Evolutionary conservation across 2,329 filamentous ascomycete genomes (phyloP), one percentile per base, ranked within the genome.

Genomic region (Mycocentrospora acerina): DNA sequence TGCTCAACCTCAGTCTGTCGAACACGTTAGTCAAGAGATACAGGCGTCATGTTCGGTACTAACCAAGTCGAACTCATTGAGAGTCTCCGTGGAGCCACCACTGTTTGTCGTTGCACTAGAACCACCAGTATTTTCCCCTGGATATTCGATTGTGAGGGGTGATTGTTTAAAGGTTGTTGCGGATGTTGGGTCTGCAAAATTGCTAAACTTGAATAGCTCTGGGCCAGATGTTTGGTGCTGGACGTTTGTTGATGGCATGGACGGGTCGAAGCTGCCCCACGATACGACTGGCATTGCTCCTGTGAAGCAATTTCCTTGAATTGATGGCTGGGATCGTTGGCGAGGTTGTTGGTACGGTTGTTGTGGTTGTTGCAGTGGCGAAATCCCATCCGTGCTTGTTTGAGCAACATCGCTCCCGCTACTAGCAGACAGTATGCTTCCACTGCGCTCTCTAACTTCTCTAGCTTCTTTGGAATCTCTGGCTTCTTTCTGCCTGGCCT

Each of bases 1-100:
- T 64, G 62, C 37, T 75, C 70, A 59, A 70, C 73, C 53, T 75
- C 71, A 35, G 68, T 70, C 72, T 75, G 25, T 24, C 10, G n/a
- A 12, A 4, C 14, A 22, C 17, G 16, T 53, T 18, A 55, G 40
- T 24, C 19, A 25, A 13, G 24, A 29, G 13, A 17, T 10, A 3
- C 12, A 11, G 19, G 3, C 13, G 15, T 28, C 25, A 16, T 10
- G 13, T 7, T 24, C 8, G 2, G n/a, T 22, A 22, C 9, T 22
- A 9, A 5, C 5, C 19, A 22, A 22, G 19, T 22, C 9, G 19
- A 31, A 72, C 79, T 69, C 66, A 84, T 80, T 59, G 33, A 59
- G 48, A 12, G 42, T 46, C 34, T 57, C 51, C 46, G 59, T 47
- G 1, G 52, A 53, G 43, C 19, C 19, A 22, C 5, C 19, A 6